phyloP scores from a whole-genome alignment of 1,284 basidiomycete species.

The Farysia itapuensis region DNA sequence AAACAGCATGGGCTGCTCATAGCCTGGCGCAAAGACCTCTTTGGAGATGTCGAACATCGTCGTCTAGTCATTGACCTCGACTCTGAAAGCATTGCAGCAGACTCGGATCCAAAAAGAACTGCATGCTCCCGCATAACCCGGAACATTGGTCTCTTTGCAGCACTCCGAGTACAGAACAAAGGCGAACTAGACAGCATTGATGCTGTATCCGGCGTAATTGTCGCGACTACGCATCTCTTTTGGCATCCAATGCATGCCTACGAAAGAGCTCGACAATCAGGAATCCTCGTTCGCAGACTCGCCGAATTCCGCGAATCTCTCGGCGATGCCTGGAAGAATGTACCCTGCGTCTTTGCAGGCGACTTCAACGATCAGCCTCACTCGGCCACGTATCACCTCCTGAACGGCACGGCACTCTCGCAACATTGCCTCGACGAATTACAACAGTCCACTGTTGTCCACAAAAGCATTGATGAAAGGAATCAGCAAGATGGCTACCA shows the following conservation, averaged over 20 bases:
- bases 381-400: conserved; percentile 81
- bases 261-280: conserved; percentile 73
- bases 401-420: conserved; percentile 64
- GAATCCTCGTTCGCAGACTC: conserved; percentile 70
- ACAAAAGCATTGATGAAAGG: conserved; percentile 71
- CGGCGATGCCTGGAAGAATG: conserved; percentile 64
- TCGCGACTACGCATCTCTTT: conserved; percentile 85
- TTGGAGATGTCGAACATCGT: conserved; percentile 9
- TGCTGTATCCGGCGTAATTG: conserved; percentile 65
- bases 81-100: conserved; percentile 22
- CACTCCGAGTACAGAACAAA: conserved; percentile 11
- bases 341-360: conserved; percentile 81
- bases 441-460: conserved; percentile 74
- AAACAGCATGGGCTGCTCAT: conserved; percentile 57
- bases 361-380: conserved; percentile 91
- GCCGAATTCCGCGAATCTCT: conserved; percentile 64
- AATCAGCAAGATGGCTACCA: conserved; percentile 16
- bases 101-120: conserved; percentile 7
- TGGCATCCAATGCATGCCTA: conserved; percentile 83
- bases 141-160: conserved; percentile 49
- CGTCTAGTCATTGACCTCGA: conserved; percentile 37
- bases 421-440: conserved; percentile 64
- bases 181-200: not conserved
- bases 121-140: conserved; percentile 40
- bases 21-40: conserved; percentile 41